Evolutionary conservation across 2,329 filamentous ascomycete genomes (phyloP).

Genomic region (Aspergillus oerlinghausenensis): DNA sequence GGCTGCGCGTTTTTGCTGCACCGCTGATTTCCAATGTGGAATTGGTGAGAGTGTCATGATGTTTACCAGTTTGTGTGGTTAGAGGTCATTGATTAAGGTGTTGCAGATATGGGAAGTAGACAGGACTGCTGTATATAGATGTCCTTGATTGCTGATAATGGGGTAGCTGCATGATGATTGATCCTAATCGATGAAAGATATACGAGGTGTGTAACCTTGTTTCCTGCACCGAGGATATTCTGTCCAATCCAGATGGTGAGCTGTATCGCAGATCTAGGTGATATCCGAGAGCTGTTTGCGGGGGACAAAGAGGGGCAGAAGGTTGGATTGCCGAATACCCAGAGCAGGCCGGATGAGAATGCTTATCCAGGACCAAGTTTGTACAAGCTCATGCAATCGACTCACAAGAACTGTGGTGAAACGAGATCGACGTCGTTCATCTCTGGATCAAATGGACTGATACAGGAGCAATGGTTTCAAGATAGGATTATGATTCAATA

Average conservation of each 20-base stretch:
- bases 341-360: not conserved
- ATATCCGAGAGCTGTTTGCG: not conserved
- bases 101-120: not conserved
- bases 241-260: not conserved
- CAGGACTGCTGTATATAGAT: not conserved
- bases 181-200: not conserved
- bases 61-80: not conserved
- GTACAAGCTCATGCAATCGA: not conserved
- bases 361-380: not conserved
- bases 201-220: not conserved
- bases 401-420: not conserved
- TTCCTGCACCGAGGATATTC: not conserved
- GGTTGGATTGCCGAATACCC: not conserved
- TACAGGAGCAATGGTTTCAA: not conserved
- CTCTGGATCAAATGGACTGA: not conserved
- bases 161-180: not conserved
- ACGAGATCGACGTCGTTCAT: not conserved
- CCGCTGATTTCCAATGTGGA: conserved; percentile 18
- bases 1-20: conserved; percentile 15
- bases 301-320: not conserved
- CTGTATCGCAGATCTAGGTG: not conserved
- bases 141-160: not conserved
- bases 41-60: conserved; percentile 5
- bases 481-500: not conserved
- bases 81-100: not conserved